A percentile compares a stretch with the other conserved stretches of the same genome.
Evolutionary conservation across 2,329 filamentous ascomycete genomes (phyloP).

Genomic region (Ciborinia camelliae): DNA sequence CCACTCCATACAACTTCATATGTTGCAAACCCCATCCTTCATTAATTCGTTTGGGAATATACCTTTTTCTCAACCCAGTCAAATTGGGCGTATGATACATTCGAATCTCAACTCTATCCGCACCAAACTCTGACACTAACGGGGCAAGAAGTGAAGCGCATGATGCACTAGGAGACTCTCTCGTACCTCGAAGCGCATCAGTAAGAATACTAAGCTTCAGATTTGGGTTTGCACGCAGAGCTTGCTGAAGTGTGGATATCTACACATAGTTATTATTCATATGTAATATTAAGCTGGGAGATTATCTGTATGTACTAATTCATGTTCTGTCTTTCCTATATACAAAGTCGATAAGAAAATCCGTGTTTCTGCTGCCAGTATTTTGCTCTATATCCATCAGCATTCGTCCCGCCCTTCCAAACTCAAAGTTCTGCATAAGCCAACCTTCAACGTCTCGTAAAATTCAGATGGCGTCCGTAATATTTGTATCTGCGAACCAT

Average conservation of each 20-base stretch:
- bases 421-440: conserved; percentile 24
- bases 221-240: conserved; percentile 69
- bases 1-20: conserved; percentile 97
- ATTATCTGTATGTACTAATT: conserved; percentile 50
- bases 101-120: conserved; percentile 81
- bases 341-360: conserved; percentile 97
- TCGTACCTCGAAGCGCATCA: conserved; percentile 84
- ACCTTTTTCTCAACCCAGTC: conserved; percentile 77
- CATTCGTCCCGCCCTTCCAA: conserved; percentile 18
- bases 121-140: conserved; percentile 78
- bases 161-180: conserved; percentile 81
- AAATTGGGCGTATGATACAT: conserved; percentile 99
- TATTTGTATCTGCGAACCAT: conserved; percentile 75
- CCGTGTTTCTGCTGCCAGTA: conserved; percentile 70
- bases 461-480: conserved; percentile 82
- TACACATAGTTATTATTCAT: conserved; percentile 35
- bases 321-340: conserved; percentile 88
- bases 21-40: conserved; percentile 98
- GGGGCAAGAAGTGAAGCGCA: conserved; percentile 85
- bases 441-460: conserved; percentile 84
- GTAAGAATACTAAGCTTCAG: conserved; percentile 86
- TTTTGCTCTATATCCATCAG: conserved; percentile 62
- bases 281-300: neutral
- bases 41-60: conserved; percentile 86
- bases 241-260: conserved; percentile 73